Evolutionary conservation across 176 grass and related monocot species (phyloP), one percentile per base, ranked within the genome.

Genomic region (Echinochloa phyllopogon): DNA sequence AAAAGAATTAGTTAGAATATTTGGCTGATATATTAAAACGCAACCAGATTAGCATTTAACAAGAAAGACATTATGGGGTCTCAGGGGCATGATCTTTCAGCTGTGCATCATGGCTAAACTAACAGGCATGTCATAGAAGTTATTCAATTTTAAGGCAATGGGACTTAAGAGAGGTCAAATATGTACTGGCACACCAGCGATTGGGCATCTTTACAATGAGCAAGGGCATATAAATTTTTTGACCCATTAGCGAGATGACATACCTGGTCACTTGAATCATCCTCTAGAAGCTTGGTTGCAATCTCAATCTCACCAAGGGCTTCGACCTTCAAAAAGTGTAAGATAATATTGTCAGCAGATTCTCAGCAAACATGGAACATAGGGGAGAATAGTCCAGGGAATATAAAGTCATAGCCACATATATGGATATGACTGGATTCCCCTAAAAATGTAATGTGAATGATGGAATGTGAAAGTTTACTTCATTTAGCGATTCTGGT

Each of bases 241-340:
- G 3, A 33, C 69, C n/a, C 14, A 64, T 83, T 80, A 82, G 53
- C n/a, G 25, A 57, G 52, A 41, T 72, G 56, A 13, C 41, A 80
- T 90, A 93, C 96, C 93, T 94, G 80, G 50, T 83, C 80, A 86
- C 87, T 88, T 82, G 73, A 82, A 82, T 93, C 85, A 83, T 85
- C 85, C 76, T 94, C 89, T 49, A 98, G 74, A 92, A 98, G 86
- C 71, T 98, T 98, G 60, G 93, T 94, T 77, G 96, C 96, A 90
- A 98, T 95, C 83, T 92, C 96, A 84, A 98, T 98, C 79, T 98
- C 93, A 69, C 80, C 93, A 82, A 98, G 89, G 82, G 93, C 91
- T 90, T 95, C 92, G 63, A 94, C 93, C 96, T 98, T 85, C 16
- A 77, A 83, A 77, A 83, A 75, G 20, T 47, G 40, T 42, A 91